Percentiles rank a stretch among this genome's conserved stretches.
These are phyloP conservation scores for Brachypodium distachyon DNA, from an alignment of 202 grass and related monocot genomes.

Conservation along the genomic window DNA sequence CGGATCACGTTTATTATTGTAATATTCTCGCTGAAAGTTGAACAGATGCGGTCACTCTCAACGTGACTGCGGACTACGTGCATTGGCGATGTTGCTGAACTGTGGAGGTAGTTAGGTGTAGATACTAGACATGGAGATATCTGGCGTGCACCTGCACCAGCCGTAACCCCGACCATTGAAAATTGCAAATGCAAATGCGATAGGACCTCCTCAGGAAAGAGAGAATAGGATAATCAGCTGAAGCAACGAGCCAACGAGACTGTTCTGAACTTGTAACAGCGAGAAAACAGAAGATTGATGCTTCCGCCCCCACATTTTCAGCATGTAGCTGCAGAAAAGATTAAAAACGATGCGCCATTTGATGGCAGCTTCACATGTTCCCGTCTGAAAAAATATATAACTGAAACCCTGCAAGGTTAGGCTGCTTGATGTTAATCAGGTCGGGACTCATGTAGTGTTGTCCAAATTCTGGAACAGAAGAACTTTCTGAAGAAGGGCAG, in stretches of 20 bases:
- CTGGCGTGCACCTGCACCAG: not conserved
- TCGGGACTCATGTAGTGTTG: not conserved
- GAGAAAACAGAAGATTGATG: not conserved
- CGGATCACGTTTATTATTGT: not conserved
- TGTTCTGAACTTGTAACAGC: not conserved
- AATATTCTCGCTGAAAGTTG: not conserved
- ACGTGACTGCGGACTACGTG: not conserved
- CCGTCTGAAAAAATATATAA: not conserved
- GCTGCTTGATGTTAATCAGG: not conserved
- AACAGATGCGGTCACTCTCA: not conserved
- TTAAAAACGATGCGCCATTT: not conserved
- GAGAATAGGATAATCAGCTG: not conserved
- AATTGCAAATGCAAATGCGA: not conserved
- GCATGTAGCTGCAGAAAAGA: not conserved
- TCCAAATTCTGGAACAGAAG: not conserved
- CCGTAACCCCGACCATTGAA: not conserved
- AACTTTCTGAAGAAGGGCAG: too few species aligned
- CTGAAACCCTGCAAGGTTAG: not conserved
- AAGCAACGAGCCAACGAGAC: not conserved
- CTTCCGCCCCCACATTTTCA: not conserved
- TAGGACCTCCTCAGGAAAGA: not conserved
- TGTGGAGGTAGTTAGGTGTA: not conserved
- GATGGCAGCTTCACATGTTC: not conserved
- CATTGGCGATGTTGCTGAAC: not conserved
- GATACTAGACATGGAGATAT: not conserved